These are phyloP conservation scores for Aegilops bicornis DNA, from an alignment of 176 grass and related monocot species.

Conservation along the genomic window DNA sequence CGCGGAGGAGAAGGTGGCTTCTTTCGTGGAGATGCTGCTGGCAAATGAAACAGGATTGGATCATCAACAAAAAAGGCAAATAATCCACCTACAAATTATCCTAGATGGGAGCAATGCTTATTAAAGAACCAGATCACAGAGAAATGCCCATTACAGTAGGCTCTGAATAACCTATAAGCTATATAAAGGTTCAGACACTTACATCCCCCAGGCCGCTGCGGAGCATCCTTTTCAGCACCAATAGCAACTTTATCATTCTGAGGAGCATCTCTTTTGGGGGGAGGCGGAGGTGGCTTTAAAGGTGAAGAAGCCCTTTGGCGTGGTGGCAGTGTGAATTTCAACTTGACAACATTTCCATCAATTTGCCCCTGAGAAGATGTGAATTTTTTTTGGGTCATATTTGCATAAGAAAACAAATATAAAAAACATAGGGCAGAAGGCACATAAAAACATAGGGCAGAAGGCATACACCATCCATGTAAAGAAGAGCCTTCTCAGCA, in stretches of 20 bases:
- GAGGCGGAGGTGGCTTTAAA: slow-evolving; percentile 53
- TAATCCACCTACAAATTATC: neutral
- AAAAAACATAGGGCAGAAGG: slow-evolving; percentile 13
- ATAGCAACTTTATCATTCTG: slow-evolving; percentile 72
- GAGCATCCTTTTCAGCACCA: slow-evolving; percentile 72
- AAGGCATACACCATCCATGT: slow-evolving; percentile 95
- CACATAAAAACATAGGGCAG: slow-evolving; percentile 42
- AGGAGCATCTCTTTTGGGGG: slow-evolving; percentile 70
- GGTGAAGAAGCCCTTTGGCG: slow-evolving; percentile 78
- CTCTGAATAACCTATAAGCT: neutral
- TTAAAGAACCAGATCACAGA: neutral
- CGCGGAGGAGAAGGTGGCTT: slow-evolving; percentile 61
- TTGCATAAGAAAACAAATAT: neutral
- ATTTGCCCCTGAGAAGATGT: slow-evolving; percentile 74
- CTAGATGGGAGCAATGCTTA: neutral
- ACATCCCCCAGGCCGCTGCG: slow-evolving; percentile 57
- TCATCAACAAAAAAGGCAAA: neutral
- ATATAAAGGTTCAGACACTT: slow-evolving; percentile 42
- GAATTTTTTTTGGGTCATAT: neutral
- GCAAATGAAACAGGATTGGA: slow-evolving; percentile 17
- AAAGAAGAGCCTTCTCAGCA: slow-evolving; percentile 98
- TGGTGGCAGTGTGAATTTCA: slow-evolving; percentile 83
- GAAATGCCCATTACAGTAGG: neutral
- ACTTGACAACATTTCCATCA: slow-evolving; percentile 89
- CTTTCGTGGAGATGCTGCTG: slow-evolving; percentile 70